Evolutionary conservation across 352 stramenopile species (phyloP).

Genomic region (Globisporangium recalcitrans): DNA sequence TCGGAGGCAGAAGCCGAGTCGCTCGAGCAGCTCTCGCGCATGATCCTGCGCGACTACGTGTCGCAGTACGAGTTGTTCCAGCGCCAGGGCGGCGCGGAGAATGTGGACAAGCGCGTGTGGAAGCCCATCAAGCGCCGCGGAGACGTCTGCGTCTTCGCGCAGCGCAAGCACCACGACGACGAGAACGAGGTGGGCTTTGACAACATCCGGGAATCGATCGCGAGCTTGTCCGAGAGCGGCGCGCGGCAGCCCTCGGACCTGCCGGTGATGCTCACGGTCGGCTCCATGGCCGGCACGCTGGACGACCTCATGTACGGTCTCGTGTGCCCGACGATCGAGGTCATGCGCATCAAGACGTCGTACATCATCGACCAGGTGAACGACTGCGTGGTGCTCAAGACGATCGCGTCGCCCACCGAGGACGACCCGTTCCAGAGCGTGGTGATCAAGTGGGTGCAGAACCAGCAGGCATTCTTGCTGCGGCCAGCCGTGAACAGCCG

Average conservation of each 20-base stretch:
- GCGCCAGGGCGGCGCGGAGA: background rate
- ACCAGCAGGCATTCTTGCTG: background rate
- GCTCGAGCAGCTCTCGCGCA: slow-evolving; percentile 10
- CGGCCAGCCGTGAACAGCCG: slow-evolving; percentile 25
- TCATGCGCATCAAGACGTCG: slow-evolving; percentile 19
- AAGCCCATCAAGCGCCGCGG: slow-evolving; percentile 7
- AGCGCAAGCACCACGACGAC: background rate
- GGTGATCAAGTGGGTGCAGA: slow-evolving; percentile 30
- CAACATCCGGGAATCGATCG: background rate
- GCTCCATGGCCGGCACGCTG: background rate
- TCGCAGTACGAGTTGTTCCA: background rate
- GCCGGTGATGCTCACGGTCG: slow-evolving; percentile 6
- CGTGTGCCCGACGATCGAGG: slow-evolving; percentile 22
- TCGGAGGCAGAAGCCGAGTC: background rate
- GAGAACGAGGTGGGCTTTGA: background rate
- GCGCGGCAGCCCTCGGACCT: slow-evolving; percentile 5
- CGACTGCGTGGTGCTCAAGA: slow-evolving; percentile 6
- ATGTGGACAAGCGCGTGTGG: slow-evolving; percentile 12
- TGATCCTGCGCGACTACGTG: slow-evolving; percentile 3
- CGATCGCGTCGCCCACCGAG: background rate
- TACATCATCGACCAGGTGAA: slow-evolving; percentile 11
- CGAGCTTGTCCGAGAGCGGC: background rate
- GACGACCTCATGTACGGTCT: slow-evolving; percentile 38
- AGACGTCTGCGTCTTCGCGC: slow-evolving; percentile 4
- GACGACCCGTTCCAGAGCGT: slow-evolving; percentile 24